phyloP scores from a whole-genome alignment of 345 rosid genomes.

The Lepidium africanum region DNA sequence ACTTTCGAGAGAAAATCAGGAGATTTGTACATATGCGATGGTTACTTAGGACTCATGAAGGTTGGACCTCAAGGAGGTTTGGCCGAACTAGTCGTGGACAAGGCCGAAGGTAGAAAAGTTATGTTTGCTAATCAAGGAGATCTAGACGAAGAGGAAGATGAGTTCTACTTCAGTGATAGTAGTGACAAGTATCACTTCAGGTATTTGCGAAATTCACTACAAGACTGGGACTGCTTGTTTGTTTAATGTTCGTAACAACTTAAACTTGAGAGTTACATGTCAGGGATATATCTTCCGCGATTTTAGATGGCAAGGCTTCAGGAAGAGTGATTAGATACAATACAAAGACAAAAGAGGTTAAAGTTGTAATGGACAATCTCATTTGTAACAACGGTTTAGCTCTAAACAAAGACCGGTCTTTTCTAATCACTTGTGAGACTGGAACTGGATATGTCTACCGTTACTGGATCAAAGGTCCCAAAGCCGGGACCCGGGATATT shows the following conservation, averaged over 20 bases:
- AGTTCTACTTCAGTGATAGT: slow-evolving; percentile 51
- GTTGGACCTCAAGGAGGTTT: slow-evolving; percentile 54
- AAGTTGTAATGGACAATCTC: slow-evolving; percentile 21
- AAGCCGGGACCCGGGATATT: slow-evolving; percentile 20
- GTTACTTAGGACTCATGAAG: slow-evolving; percentile 45
- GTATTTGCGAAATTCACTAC: slow-evolving; percentile 7
- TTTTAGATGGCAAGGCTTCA: background rate
- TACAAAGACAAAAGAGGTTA: slow-evolving; percentile 14
- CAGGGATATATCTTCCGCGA: background rate
- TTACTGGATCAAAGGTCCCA: slow-evolving; percentile 37
- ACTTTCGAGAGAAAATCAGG: slow-evolving; percentile 45
- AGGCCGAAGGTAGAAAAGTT: slow-evolving; percentile 39
- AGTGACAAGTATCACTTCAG: slow-evolving; percentile 46
- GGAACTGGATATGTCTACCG: slow-evolving; percentile 27
- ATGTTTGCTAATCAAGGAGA: slow-evolving; percentile 51
- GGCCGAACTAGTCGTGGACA: slow-evolving; percentile 31
- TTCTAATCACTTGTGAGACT: slow-evolving; percentile 42
- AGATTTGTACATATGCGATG: slow-evolving; percentile 60
- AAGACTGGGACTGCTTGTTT: too few species aligned
- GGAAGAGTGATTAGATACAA: slow-evolving; percentile 20
- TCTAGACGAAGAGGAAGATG: slow-evolving; percentile 42
- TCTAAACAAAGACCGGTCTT: slow-evolving; percentile 49
- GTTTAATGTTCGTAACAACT: background rate
- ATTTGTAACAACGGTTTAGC: slow-evolving; percentile 61
- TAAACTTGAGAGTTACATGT: background rate